These are phyloP conservation scores for Aspergillus transmontanensis DNA, from an alignment of 2,329 filamentous ascomycete genomes.

Conservation along the genomic window DNA sequence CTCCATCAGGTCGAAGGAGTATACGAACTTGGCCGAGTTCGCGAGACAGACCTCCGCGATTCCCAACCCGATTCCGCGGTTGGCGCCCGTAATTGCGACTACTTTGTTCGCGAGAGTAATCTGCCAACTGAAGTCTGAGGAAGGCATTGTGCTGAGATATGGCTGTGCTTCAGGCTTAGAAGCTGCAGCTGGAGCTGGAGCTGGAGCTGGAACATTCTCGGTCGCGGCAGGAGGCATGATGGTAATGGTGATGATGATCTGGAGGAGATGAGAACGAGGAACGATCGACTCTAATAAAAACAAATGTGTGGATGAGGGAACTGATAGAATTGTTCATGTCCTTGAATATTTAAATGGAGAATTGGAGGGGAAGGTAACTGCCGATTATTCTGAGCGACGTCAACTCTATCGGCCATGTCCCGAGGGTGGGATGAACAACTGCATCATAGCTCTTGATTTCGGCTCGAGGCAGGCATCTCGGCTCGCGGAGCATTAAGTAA, in stretches of 20 bases:
- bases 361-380: neutral
- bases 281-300: neutral
- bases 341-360: neutral
- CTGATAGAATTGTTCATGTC: neutral
- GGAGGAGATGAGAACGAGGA: neutral
- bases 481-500: neutral
- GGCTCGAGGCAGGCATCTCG: neutral
- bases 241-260: neutral
- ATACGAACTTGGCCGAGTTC: slow-evolving; percentile 45
- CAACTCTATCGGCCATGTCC: neutral
- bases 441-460: neutral
- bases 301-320: neutral
- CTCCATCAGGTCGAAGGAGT: slow-evolving; percentile 43
- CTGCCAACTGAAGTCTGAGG: slow-evolving; percentile 32
- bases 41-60: slow-evolving; percentile 51
- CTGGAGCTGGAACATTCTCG: neutral
- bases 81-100: slow-evolving; percentile 34
- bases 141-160: slow-evolving; percentile 2
- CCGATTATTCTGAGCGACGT: neutral
- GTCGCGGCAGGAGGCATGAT: neutral
- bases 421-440: neutral
- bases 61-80: slow-evolving; percentile 49
- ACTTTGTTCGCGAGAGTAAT: slow-evolving; percentile 46
- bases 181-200: neutral
- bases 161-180: neutral